These are phyloP conservation scores for Suillus americanus DNA, from an alignment of 768 basidiomycete genomes.

Conservation along the genomic window DNA sequence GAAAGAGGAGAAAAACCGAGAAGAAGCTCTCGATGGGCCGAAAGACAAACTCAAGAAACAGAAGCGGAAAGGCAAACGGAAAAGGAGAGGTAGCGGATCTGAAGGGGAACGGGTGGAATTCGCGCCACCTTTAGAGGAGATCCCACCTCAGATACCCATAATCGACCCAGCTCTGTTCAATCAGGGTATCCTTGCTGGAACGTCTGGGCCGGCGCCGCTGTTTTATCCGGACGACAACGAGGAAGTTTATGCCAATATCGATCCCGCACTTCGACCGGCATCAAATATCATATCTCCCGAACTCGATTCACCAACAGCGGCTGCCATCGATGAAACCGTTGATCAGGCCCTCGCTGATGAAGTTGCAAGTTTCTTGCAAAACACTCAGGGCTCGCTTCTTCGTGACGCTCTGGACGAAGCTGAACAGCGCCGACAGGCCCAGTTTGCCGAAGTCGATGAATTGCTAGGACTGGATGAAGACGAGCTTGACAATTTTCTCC, in stretches of 20 bases:
- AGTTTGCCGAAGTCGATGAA: conserved; percentile 53
- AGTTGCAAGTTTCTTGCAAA: conserved; percentile 64
- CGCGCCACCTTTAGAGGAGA: conserved; percentile 15
- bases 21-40: conserved; percentile 36
- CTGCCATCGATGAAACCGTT: conserved; percentile 56
- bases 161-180: conserved; percentile 63
- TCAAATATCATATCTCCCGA: conserved; percentile 14
- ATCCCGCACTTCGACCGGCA: conserved; percentile 49
- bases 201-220: conserved; percentile 37
- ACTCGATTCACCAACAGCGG: conserved; percentile 16
- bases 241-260: conserved; percentile 45
- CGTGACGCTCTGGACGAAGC: conserved; percentile 65
- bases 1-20: conserved; percentile 58
- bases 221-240: conserved; percentile 48
- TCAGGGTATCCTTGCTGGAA: conserved; percentile 67
- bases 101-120: conserved; percentile 27
- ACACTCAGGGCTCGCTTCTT: conserved; percentile 58
- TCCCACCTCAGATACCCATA: conserved; percentile 19
- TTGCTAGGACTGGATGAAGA: conserved; percentile 84
- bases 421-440: conserved; percentile 58
- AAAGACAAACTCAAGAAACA: conserved; percentile 28
- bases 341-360: conserved; percentile 67
- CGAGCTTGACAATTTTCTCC: conserved; percentile 78
- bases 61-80: conserved; percentile 37
- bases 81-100: conserved; percentile 40